Base-by-base conservation (phyloP, 805 yeast species). In the Vanderwaltozyma verrucispora region DNA sequence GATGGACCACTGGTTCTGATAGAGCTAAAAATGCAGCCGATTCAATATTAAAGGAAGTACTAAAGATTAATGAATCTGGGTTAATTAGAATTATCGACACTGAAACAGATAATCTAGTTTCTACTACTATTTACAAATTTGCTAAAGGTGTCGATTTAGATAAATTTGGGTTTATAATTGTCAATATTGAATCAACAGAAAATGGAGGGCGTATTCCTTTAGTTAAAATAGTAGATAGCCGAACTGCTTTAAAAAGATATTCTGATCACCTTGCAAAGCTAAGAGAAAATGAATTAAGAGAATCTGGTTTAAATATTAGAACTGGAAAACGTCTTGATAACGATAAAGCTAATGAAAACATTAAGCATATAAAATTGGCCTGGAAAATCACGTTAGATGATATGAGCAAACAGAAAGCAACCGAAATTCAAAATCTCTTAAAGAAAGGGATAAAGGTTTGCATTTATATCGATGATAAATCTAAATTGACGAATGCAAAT, bases 321-420 rank as follows among this genome's bases (percentile, higher is more conserved):
- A 7, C 23, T 21, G 9, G 6, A 9, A 25, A 23, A 9, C 28
- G 36, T 10, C 18, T 29, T 16, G 50, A 46, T 9, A 21, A 44
- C 7, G 45, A 44, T 9, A 52, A 44, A 27, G 37, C 31, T 3
- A 63, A 58, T 13, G 40, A 46, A 0, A 63, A 65, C 24, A 43
- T 64, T n/a, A 75, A 75, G 45, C 56, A 66, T 24, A 56, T 76
- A 25, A 67, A 68, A 30, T 52, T 76, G 3, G 66, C 75, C 10
- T 76, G 81, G 81, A 67, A 69, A 33, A 75, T 75, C 16, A 67
- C 69, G n/a, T 53, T 59, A 25, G 66, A 68, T 30, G 82, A 76
- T 53, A 56, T 76, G 39, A 52, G 49, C 20, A 66, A 68, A 28
- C 82, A 76, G 42, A 76, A 76, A 49, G 58, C 60, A 12, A 63